These are phyloP conservation scores for Phoma sp. DNA, from an alignment of 2,329 filamentous ascomycete species.

Conservation along the genomic window DNA sequence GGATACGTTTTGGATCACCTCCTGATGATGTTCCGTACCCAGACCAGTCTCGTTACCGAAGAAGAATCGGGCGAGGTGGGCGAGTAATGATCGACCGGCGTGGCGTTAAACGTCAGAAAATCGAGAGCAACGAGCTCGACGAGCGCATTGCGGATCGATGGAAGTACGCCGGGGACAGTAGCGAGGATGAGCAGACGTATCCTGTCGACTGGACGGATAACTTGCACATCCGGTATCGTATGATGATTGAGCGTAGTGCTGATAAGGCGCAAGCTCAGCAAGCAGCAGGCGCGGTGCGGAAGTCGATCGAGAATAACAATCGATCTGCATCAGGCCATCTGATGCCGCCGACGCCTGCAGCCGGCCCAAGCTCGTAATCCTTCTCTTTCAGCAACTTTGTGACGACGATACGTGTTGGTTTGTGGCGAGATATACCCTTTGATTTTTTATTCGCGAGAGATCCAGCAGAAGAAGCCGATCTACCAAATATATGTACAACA, in stretches of 20 bases:
- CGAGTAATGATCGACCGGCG: slow-evolving; percentile 88
- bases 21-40: slow-evolving; percentile 48
- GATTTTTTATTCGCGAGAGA: slow-evolving; percentile 31
- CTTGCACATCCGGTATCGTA: slow-evolving; percentile 62
- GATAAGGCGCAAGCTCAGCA: slow-evolving; percentile 44
- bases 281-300: slow-evolving; percentile 26
- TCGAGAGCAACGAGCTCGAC: slow-evolving; percentile 28
- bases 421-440: slow-evolving; percentile 42
- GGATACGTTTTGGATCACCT: slow-evolving; percentile 47
- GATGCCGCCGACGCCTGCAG: slow-evolving; percentile 35
- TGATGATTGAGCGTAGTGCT: slow-evolving; percentile 55
- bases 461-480: slow-evolving; percentile 20
- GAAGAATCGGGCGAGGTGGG: slow-evolving; percentile 82
- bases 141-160: slow-evolving; percentile 57
- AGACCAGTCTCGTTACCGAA: slow-evolving; percentile 71
- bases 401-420: slow-evolving; percentile 28
- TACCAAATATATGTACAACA: slow-evolving; percentile 35
- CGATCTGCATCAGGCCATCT: slow-evolving; percentile 45
- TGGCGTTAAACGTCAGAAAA: slow-evolving; percentile 62
- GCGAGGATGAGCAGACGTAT: slow-evolving; percentile 76
- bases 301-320: slow-evolving; percentile 44
- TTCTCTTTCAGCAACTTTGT: slow-evolving; percentile 22
- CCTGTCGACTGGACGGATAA: slow-evolving; percentile 73
- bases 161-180: slow-evolving; percentile 87
- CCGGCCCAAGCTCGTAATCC: slow-evolving; percentile 9